Base-by-base conservation (phyloP, 495 filamentous ascomycete species). In the Saxispiralis lemnorum region DNA sequence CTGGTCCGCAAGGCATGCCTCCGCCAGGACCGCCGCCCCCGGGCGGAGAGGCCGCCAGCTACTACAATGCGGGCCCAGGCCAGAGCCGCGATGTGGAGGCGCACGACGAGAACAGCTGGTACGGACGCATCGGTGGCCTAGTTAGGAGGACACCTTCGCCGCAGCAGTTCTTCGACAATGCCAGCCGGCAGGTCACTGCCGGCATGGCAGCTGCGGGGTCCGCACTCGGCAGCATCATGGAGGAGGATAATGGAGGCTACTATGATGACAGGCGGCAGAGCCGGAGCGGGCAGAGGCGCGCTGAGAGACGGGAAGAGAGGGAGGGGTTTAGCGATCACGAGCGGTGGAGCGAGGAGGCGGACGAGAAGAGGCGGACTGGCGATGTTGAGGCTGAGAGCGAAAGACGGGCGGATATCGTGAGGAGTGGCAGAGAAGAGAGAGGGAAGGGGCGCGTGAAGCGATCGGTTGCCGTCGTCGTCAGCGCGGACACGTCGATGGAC, bases 101-200 rank as follows among this genome's bases (percentile, higher is more conserved):
- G 10, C 65, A 64, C 9, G 64, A 72, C 39, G 66, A 77, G 60
- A 63, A 71, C 35, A 51, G 51, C 49, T 56, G 87, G 63, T 75
- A 87, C 51, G 68, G 74, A 37, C 79, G 79, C 38, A 79, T 92
- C 68, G 76, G 80, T 42, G 82, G 81, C 45, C 81, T 81, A n/a
- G 63, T 93, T 57, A 74, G 81, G 52, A 74, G 85, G 41, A 89
- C 85, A 5, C 83, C 87, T 9, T 92, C 83, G 54, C 87, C 87
- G 19, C 83, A 92, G 55, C 82, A 92, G 60, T 71, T 93, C 46
- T 72, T 87, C 48, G 81, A 88, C 56, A 76, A 71, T 24, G 83
- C 84, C 1, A 76, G 75, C 55, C 77, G 75, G 58, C 77, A 70
- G 39, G 78, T 92, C 17, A 74, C 70, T 0, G 83, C 83, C 10